Percentiles rank a stretch among this genome's conserved stretches.
Conservation (phyloP, 805 yeast genomes). For the Cyberlindnera euphorbiae region DNA sequence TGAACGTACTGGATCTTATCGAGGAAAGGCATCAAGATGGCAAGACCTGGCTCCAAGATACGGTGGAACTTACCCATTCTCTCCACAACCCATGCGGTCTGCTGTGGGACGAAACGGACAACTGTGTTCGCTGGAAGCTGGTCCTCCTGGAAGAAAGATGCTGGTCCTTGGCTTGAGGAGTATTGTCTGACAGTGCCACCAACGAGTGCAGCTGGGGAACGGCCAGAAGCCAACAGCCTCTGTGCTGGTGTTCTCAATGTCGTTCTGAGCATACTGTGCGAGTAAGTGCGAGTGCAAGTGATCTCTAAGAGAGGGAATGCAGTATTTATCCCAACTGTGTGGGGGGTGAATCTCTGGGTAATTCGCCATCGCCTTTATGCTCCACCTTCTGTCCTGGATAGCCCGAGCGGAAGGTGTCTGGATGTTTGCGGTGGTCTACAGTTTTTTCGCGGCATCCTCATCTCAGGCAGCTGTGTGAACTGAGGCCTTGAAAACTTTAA, state of each 20-base stretch:
- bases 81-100: slow-evolving; percentile 87
- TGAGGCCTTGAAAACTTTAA: slow-evolving; percentile 1
- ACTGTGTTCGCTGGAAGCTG: slow-evolving; percentile 72
- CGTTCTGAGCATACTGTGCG: slow-evolving; percentile 1
- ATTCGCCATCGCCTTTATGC: too few species aligned
- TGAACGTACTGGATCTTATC: slow-evolving; percentile 81
- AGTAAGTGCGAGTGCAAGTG: too few species aligned
- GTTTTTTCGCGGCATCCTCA: too few species aligned
- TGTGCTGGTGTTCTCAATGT: not conserved
- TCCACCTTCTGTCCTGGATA: too few species aligned
- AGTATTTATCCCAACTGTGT: too few species aligned
- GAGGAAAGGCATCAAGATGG: slow-evolving; percentile 64
- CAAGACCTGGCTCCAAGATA: slow-evolving; percentile 71
- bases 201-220: not conserved
- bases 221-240: slow-evolving; percentile 2
- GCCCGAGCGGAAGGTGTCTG: too few species aligned
- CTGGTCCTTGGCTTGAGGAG: slow-evolving; percentile 17
- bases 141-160: slow-evolving; percentile 58
- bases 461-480: too few species aligned
- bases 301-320: too few species aligned
- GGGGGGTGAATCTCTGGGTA: too few species aligned
- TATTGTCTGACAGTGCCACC: slow-evolving; percentile 6
- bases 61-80: slow-evolving; percentile 81
- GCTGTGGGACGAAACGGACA: slow-evolving; percentile 80
- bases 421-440: too few species aligned